Base-by-base conservation (phyloP, 805 yeast species). In the Wickerhamiella dianesei region DNA sequence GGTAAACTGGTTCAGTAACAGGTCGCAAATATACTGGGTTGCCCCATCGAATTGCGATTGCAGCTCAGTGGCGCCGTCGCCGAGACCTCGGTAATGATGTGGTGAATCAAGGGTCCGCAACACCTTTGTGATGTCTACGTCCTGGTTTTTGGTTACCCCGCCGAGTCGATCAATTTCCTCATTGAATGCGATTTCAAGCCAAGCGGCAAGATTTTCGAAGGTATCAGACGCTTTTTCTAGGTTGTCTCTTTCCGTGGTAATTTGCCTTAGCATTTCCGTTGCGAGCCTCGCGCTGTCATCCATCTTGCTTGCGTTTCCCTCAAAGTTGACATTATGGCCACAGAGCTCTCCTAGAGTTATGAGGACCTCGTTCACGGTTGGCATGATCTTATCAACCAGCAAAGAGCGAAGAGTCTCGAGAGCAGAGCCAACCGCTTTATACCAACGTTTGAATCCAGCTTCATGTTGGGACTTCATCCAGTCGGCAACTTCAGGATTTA, bases 401-500 rank as follows among this genome's bases (percentile, higher is more conserved):
- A 50, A 36, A 17, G 32, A 5, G n/a, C 39, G 37, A n/a, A 48
- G 18, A 1, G 37, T 12, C 6, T 49, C 53, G 44, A 49, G 50
- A 22, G 41, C 21, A 18, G 48, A 46, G 1, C 22, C 17, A 19
- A 44, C 37, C 1, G 48, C 48, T 20, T 51, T 53, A 48, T 50
- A 51, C 60, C 60, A 57, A 9, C 44, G 29, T 13, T 40, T 46
- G 45, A 57, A 55, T 13, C 59, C 60, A 17, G 46, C 50, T 40
- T 57, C 60, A 41, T 57, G 60, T 41, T 50, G 51, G 3, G 42
- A 21, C 19, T 49, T 45, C 19, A 57, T 48, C 59, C 59, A 56
- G 18, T 44, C 47, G 3, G 40, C 43, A 1, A 48, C 37, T 19
- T 2, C 42, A 4, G 39, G 37, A 13, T 22, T 16, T 3, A 35